Evolutionary conservation across 2,329 filamentous ascomycete genomes (phyloP).

Genomic region (Trichoderma harzianum): DNA sequence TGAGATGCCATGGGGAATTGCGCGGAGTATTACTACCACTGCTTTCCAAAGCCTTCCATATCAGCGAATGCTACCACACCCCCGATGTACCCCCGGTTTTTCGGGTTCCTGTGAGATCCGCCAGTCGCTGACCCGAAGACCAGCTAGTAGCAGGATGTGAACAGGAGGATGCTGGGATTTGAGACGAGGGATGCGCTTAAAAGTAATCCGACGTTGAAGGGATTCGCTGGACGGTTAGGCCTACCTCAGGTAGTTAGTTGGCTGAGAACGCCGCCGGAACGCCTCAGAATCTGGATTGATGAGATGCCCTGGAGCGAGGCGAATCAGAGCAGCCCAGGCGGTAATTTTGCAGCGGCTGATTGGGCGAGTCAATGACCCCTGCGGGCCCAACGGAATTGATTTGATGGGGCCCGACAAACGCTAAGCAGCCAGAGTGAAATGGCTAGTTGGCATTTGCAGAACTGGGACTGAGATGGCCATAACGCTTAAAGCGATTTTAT

Average conservation of each 20-base stretch:
- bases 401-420: not conserved
- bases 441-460: constrained; percentile 4
- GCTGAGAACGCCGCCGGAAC: not conserved
- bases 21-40: not conserved
- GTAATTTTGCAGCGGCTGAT: constrained; percentile 31
- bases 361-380: constrained; percentile 23
- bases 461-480: not conserved
- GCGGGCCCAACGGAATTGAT: constrained; percentile 2
- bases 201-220: not conserved
- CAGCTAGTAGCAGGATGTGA: not conserved
- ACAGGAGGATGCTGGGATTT: not conserved
- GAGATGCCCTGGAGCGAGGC: constrained; percentile 9
- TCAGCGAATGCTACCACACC: not conserved
- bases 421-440: not conserved
- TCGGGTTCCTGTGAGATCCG: not conserved
- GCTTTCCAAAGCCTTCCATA: not conserved
- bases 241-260: not conserved
- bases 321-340: constrained; percentile 27
- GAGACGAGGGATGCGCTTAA: not conserved
- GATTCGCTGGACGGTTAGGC: not conserved
- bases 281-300: not conserved
- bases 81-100: not conserved
- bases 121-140: not conserved
- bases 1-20: not conserved
- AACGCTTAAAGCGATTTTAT: not conserved